phyloP scores from a whole-genome alignment of 2,329 filamentous ascomycete species.

The Venturiaceae sp. region DNA sequence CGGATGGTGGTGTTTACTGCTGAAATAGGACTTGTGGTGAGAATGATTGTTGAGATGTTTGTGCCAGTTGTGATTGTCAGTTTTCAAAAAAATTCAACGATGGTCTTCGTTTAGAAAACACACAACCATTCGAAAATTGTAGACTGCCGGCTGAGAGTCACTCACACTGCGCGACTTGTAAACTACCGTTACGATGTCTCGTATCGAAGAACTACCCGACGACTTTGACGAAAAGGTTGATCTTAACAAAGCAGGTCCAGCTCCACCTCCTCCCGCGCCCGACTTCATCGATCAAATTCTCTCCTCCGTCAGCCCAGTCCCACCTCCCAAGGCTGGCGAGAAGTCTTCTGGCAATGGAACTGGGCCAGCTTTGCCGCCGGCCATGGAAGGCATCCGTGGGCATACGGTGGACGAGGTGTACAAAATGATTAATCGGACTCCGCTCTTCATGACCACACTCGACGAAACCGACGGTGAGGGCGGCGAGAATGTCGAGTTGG shows the following conservation, averaged over 20 bases:
- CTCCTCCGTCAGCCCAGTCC: not conserved
- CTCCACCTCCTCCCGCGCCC: not conserved
- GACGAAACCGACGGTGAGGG: conserved; percentile 50
- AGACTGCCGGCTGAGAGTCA: no score
- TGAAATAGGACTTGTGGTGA: no score
- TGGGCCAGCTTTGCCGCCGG: conserved; percentile 43
- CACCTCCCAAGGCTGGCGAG: not conserved
- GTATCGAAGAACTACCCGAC: conserved; percentile 40
- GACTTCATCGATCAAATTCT: conserved; percentile 12
- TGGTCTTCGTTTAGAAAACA: not conserved
- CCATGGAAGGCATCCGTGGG: conserved; percentile 46
- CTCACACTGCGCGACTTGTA: not conserved
- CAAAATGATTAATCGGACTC: conserved; percentile 57
- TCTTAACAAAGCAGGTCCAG: conserved; percentile 22
- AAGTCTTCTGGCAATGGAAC: conserved; percentile 14
- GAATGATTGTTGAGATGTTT: not conserved
- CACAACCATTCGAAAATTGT: not conserved
- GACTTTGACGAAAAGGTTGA: conserved; percentile 38
- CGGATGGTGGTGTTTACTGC: no score
- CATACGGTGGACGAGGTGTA: conserved; percentile 52
- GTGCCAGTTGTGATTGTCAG: not conserved
- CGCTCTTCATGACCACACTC: conserved; percentile 93
- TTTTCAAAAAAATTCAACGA: not conserved
- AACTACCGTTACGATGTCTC: conserved; percentile 16
- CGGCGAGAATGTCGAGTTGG: conserved; percentile 71